Percentiles rank a stretch among this genome's conserved stretches.
These are phyloP conservation scores for Paramecium pentaurelia DNA, from an alignment of 73 alveolate species.

Conservation along the genomic window DNA sequence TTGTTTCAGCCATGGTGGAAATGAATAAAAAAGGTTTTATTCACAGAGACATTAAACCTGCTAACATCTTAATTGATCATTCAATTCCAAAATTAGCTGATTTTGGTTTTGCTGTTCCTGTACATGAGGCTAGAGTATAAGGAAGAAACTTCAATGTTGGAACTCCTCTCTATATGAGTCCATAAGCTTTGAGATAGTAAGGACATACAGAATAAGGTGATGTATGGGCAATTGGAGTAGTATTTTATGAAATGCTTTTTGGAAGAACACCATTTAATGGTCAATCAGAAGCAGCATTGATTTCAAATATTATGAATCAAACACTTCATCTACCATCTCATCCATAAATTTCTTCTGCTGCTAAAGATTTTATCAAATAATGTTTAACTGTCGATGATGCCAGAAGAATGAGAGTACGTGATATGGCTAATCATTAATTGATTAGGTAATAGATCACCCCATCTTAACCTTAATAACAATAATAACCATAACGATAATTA, in stretches of 20 bases:
- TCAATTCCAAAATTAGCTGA: slow-evolving; percentile 55
- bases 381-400: slow-evolving; percentile 48
- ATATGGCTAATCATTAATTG: slow-evolving; percentile 44
- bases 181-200: slow-evolving; percentile 73
- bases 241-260: slow-evolving; percentile 84
- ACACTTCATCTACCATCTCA: slow-evolving; percentile 30
- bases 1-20: slow-evolving; percentile 18
- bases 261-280: slow-evolving; percentile 80
- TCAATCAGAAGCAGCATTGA: slow-evolving; percentile 45
- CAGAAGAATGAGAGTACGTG: slow-evolving; percentile 47
- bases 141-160: slow-evolving; percentile 76
- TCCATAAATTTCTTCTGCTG: slow-evolving; percentile 36
- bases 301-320: background rate
- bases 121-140: slow-evolving; percentile 18
- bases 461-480: background rate
- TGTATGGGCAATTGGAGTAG: slow-evolving; percentile 86
- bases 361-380: slow-evolving; percentile 52
- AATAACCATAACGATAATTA: background rate
- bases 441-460: background rate
- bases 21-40: slow-evolving; percentile 46
- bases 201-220: slow-evolving; percentile 83
- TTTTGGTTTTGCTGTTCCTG: slow-evolving; percentile 56
- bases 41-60: slow-evolving; percentile 59
- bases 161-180: slow-evolving; percentile 83
- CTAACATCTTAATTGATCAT: slow-evolving; percentile 45